Base-by-base conservation (phyloP, 768 basidiomycete species). In the Clitopilus passeckerianus region DNA sequence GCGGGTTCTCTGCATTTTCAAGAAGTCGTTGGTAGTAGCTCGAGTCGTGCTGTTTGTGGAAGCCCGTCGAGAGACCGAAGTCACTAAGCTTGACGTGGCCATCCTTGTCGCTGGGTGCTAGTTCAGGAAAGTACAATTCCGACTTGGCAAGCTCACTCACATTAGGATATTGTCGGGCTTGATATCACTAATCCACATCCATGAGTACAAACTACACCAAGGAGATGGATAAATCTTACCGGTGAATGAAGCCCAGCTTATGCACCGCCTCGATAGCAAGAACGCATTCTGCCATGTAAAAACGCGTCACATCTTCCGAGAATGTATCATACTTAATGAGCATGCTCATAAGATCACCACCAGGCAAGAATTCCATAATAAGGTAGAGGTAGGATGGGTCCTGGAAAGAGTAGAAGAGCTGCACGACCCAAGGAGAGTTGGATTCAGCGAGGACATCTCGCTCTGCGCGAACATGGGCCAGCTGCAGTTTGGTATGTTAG, bases 281-380 rank as follows among this genome's bases (percentile, higher is more conserved):
- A 54, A 96, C 90, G 74, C 95, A 98, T 75, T 99, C 90, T n/a
- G 97, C 97, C 68, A 99, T 93, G 74, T 99, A 98, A 73, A 98
- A 98, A 56, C 96, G 84, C 58, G 94, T 94, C 14, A 98, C 96
- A 66, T 98, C 97, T 74, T 98, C 96, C 0, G 92, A 92, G 75
- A 98, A 98, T 0, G 95, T 97, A 71, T 98, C 97, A 74, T 98
- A 98, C 75, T 98, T 98, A 81, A 98, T 98, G 59, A 98, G 80
- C 96, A 98, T 98, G 4, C 95, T 97, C 97, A 99, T 98, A 61
- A 98, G 80, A 71, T 99, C 97, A 33, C 97, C 97, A 52, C 97
- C 97, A 58, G 96, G 95, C 52, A 99, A 80, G 74, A 96, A 99
- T 76, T 98, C 97, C 97, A 98, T 98, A 77, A 98, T 91, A 57